Percentiles rank a stretch among this genome's conserved stretches.
phyloP scores from a whole-genome alignment of 768 basidiomycete species.

The Tephrocybe sp. region DNA sequence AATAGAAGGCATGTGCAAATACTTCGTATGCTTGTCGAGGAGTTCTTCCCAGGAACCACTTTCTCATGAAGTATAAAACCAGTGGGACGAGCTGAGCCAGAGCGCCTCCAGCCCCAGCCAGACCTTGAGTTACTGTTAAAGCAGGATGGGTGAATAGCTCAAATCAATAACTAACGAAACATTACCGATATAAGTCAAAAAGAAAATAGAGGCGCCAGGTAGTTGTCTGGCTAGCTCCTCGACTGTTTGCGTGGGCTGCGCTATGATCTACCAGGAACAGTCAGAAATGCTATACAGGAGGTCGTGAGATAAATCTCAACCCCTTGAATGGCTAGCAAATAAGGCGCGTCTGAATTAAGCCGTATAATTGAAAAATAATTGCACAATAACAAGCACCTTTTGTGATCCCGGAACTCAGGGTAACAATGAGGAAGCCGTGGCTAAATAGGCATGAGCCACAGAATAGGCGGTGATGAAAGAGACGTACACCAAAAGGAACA shows the following conservation, averaged over 20 bases:
- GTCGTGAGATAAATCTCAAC: slow-evolving; percentile 12
- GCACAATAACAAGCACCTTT: slow-evolving; percentile 23
- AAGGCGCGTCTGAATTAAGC: too few species aligned
- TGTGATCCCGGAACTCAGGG: slow-evolving; percentile 60
- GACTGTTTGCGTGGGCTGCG: slow-evolving; percentile 42
- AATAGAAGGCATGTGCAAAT: slow-evolving; percentile 19
- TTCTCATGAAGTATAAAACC: slow-evolving; percentile 57
- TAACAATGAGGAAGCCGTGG: slow-evolving; percentile 75
- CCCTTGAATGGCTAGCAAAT: slow-evolving; percentile 29
- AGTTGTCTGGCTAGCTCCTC: slow-evolving; percentile 46
- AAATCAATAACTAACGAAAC: too few species aligned
- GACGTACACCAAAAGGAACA: slow-evolving; percentile 59
- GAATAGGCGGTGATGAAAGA: not conserved
- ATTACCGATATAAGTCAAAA: slow-evolving; percentile 61
- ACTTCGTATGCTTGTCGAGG: slow-evolving; percentile 54
- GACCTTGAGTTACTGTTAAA: slow-evolving; percentile 45
- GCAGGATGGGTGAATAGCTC: too few species aligned
- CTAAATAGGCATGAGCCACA: slow-evolving; percentile 22
- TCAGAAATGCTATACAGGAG: not conserved
- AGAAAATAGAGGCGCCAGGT: slow-evolving; percentile 60
- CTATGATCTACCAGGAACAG: slow-evolving; percentile 31
- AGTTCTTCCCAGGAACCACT: slow-evolving; percentile 68
- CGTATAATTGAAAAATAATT: too few species aligned
- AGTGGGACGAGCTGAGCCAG: slow-evolving; percentile 56
- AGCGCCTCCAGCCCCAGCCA: slow-evolving; percentile 51